These are phyloP conservation scores for Panicum virgatum DNA, from an alignment of 202 grass and related monocot species.

Conservation along the genomic window DNA sequence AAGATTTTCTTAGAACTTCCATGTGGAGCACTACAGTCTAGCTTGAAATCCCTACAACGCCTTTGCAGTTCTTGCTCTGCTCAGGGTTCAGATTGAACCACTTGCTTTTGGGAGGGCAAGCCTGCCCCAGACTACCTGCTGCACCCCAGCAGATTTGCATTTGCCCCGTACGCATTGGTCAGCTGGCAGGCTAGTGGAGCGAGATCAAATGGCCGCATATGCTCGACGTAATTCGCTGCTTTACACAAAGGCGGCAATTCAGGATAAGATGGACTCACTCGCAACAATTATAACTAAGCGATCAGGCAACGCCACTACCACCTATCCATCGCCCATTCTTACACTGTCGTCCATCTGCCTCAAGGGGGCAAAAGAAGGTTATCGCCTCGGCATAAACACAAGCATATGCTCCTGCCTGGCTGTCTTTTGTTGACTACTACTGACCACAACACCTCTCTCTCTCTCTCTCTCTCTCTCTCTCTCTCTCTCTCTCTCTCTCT, in stretches of 20 bases:
- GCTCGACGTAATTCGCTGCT: constrained; percentile 30
- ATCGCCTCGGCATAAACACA: constrained; percentile 36
- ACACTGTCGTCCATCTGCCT: neutral
- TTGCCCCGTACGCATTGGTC: neutral
- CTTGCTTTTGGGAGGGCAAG: neutral
- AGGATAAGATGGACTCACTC: constrained; percentile 34
- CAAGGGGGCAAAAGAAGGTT: neutral
- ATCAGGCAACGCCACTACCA: constrained; percentile 34
- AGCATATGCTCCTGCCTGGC: constrained; percentile 43
- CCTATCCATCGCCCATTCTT: neutral
- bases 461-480: too few species aligned
- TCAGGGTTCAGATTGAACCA: too few species aligned
- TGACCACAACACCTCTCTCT: neutral
- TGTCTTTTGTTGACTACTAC: neutral
- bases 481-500: too few species aligned
- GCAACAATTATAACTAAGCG: neutral
- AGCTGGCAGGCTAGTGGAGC: constrained; percentile 11
- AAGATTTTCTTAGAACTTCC: neutral
- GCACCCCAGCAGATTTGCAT: neutral
- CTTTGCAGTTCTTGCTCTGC: neutral
- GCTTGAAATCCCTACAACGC: neutral
- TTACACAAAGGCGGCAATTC: constrained; percentile 18
- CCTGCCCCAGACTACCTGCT: neutral
- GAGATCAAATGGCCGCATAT: constrained; percentile 31
- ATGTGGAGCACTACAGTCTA: neutral